phyloP scores from a whole-genome alignment of 2,329 filamentous ascomycete genomes.

The Fusarium oxysporum region DNA sequence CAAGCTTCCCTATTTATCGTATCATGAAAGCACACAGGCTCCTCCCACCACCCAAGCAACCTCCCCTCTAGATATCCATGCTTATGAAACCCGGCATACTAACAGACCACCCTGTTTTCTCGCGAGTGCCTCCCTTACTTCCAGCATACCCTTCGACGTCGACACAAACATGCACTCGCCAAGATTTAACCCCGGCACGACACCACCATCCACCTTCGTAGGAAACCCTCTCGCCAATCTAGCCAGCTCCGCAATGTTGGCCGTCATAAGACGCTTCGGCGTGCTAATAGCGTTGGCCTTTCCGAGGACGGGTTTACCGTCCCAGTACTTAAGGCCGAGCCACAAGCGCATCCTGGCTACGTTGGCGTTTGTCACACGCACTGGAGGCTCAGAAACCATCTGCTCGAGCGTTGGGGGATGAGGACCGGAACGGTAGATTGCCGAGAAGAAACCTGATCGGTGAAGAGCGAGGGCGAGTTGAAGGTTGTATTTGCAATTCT shows the following conservation, averaged over 20 bases:
- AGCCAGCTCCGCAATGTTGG: conserved; percentile 71
- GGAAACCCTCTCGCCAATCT: conserved; percentile 76
- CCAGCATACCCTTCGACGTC: conserved; percentile 82
- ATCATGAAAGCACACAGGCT: conserved; percentile 30
- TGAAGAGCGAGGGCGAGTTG: conserved; percentile 80
- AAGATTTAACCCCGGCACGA: conserved; percentile 78
- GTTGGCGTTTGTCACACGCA: conserved; percentile 75
- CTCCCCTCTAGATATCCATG: not conserved
- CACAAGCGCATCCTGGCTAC: conserved; percentile 81
- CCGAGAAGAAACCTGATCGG: conserved; percentile 83
- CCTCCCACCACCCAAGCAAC: conserved; percentile 5
- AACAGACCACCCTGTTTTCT: conserved; percentile 83
- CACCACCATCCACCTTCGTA: conserved; percentile 67
- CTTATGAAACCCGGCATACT: conserved; percentile 74
- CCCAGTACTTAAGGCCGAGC: conserved; percentile 92
- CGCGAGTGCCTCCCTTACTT: conserved; percentile 84
- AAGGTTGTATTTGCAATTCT: conserved; percentile 84
- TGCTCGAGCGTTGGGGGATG: conserved; percentile 62
- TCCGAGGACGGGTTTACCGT: conserved; percentile 81
- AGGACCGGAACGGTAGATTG: conserved; percentile 78
- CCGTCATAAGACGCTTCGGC: conserved; percentile 77
- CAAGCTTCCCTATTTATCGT: conserved; percentile 40
- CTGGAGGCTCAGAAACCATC: conserved; percentile 60
- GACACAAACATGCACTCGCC: conserved; percentile 86
- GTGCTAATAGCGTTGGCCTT: conserved; percentile 76